A percentile compares a stretch with the other conserved stretches of the same genome.
These are phyloP conservation scores for Phytophthora multivora DNA, from an alignment of 352 stramenopile genomes.

Conservation along the genomic window DNA sequence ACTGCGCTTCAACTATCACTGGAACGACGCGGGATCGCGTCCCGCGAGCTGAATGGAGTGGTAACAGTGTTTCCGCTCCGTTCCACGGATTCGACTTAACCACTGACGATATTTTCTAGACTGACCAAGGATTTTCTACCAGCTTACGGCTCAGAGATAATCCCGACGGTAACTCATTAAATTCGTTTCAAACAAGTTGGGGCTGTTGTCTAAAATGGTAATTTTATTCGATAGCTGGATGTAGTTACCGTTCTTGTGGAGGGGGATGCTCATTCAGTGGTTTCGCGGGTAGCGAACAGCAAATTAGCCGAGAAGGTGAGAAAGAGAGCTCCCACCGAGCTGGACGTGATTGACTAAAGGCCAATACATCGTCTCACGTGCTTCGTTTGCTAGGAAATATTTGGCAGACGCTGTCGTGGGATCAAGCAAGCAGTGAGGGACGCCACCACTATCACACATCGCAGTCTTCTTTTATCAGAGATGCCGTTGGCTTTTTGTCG, in stretches of 20 bases:
- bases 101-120: slow-evolving; percentile 17
- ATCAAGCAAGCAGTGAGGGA: slow-evolving; percentile 17
- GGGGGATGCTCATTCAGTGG: slow-evolving; percentile 3
- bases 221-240: neutral
- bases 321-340: neutral
- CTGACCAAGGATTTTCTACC: slow-evolving; percentile 19
- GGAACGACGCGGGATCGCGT: slow-evolving; percentile 62
- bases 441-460: slow-evolving; percentile 12
- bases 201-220: slow-evolving; percentile 1
- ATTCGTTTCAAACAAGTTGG: slow-evolving; percentile 21
- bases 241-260: neutral
- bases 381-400: slow-evolving; percentile 8
- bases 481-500: slow-evolving; percentile 14
- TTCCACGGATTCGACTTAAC: slow-evolving; percentile 30
- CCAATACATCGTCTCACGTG: slow-evolving; percentile 13
- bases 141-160: slow-evolving; percentile 16
- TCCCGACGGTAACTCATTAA: neutral
- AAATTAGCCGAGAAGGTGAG: slow-evolving; percentile 9
- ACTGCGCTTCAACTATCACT: slow-evolving; percentile 66
- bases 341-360: too few species aligned
- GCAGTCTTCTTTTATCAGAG: slow-evolving; percentile 4
- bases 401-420: slow-evolving; percentile 15
- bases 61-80: slow-evolving; percentile 73
- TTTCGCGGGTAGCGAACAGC: slow-evolving; percentile 10
- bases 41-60: slow-evolving; percentile 55